Evolutionary conservation across 1,139 yeast species (phyloP).

Genomic region (Casaregolazyma lundiana): DNA sequence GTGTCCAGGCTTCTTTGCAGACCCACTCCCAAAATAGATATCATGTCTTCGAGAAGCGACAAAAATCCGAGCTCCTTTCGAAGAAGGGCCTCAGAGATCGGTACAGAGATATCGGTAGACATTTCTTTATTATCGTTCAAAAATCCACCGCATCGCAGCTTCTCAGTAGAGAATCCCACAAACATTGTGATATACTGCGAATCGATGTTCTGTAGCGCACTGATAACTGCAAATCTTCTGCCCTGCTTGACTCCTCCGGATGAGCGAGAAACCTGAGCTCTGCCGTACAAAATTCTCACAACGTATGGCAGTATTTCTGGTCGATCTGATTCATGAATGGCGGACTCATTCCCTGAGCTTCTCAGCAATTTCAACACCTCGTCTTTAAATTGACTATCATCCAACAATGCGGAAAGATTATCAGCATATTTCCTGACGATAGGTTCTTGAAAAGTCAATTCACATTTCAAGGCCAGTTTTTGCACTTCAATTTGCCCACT

Average conservation of each 20-base stretch:
- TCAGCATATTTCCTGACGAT: conserved; percentile 64
- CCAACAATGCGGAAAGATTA: conserved; percentile 67
- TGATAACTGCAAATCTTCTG: conserved; percentile 70
- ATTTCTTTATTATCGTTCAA: conserved; percentile 25
- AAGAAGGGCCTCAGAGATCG: conserved; percentile 32
- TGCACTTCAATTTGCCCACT: conserved; percentile 63
- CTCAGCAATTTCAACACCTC: conserved; percentile 65
- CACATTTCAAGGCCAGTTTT: conserved; percentile 63
- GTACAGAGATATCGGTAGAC: conserved; percentile 22
- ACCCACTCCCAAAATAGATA: conserved; percentile 58
- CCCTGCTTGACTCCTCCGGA: conserved; percentile 59
- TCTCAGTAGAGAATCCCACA: conserved; percentile 56
- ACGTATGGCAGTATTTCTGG: conserved; percentile 62
- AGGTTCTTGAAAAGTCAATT: conserved; percentile 62
- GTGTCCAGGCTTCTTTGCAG: conserved; percentile 47
- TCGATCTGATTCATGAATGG: conserved; percentile 59
- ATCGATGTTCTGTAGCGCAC: conserved; percentile 60
- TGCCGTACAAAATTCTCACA: conserved; percentile 77
- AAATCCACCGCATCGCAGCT: conserved; percentile 43
- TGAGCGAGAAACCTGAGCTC: conserved; percentile 53
- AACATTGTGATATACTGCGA: conserved; percentile 54
- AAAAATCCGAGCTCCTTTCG: conserved; percentile 69
- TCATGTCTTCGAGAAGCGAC: conserved; percentile 59
- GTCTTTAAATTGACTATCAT: conserved; percentile 80
- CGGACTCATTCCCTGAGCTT: conserved; percentile 43